Base-by-base conservation (phyloP, 1,284 basidiomycete species). In the Albatrellus sp. region DNA sequence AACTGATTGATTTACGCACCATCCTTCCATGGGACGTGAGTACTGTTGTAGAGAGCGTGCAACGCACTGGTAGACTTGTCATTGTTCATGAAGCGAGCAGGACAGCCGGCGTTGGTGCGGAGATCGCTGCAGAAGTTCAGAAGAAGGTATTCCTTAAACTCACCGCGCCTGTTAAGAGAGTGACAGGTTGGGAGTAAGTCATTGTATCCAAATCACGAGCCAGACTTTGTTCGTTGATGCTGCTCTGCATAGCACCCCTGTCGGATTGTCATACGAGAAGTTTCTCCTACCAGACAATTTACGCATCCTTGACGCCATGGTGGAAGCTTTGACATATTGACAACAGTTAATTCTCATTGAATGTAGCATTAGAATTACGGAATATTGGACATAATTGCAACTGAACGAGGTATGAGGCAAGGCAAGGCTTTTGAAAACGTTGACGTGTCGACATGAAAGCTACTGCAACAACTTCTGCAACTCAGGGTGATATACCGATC, bases 141-240 rank as follows among this genome's bases (percentile, higher is more conserved):
- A 82, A 85, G 58, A 68, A 81, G 46, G 90, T 87, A 52, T 94
- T 94, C 65, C 69, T 93, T 55, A 84, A 82, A 59, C 63, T 94
- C 45, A 77, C 89, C 48, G 90, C 90, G 3, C 90, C 90, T 0
- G 80, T 94, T n/a, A 84, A 75, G 54, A 67, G 90, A 38, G 77
- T 94, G 24, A 77, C 84, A 10, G 89, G 86, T 20, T 93, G 90
- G 90, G 90, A 94, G 90, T 92, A 55, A 74, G 89, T 80, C 1
- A 33, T 19, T 39, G 13, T 1, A 42, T 24, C 45, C 32, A 44
- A 50, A 40, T 45, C n/a, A 44, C 12, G 42, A 29, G 39, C 13
- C 36, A 11, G 24, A 13, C 37, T 2, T 20, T 12, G 7, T 39
- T 39, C 11, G 14, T 17, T 19, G n/a, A 20, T 42, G 24, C 43